These are phyloP conservation scores for Strobilomyces dryophilus DNA, from an alignment of 768 basidiomycete genomes.

Conservation along the genomic window DNA sequence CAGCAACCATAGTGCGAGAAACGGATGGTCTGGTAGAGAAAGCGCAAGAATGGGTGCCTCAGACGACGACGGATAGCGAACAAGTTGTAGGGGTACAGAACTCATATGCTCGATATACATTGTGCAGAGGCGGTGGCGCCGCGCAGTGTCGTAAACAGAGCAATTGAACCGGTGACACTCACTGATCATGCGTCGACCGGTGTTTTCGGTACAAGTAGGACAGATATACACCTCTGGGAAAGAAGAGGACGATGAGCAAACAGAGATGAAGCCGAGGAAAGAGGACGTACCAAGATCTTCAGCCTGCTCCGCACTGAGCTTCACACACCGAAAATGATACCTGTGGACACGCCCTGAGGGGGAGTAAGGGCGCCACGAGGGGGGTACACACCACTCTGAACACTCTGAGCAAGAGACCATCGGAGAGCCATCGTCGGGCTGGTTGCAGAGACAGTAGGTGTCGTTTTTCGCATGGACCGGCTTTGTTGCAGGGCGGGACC, in stretches of 20 bases:
- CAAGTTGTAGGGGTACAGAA: slow-evolving; percentile 34
- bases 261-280: neutral
- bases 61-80: slow-evolving; percentile 32
- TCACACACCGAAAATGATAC: slow-evolving; percentile 82
- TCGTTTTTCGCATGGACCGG: slow-evolving; percentile 16
- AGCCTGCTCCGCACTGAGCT: slow-evolving; percentile 58
- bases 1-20: slow-evolving; percentile 27
- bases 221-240: slow-evolving; percentile 57
- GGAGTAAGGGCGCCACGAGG: neutral
- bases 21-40: slow-evolving; percentile 32
- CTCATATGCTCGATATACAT: slow-evolving; percentile 36
- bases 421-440: slow-evolving; percentile 71
- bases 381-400: slow-evolving; percentile 56
- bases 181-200: slow-evolving; percentile 69
- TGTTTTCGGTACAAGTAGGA: slow-evolving; percentile 51
- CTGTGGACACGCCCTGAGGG: slow-evolving; percentile 35
- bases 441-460: slow-evolving; percentile 56
- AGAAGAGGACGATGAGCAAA: slow-evolving; percentile 13
- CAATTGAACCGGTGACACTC: slow-evolving; percentile 50
- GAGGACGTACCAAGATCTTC: slow-evolving; percentile 70
- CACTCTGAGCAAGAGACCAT: slow-evolving; percentile 78
- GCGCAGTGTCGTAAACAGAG: slow-evolving; percentile 26
- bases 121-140: slow-evolving; percentile 24
- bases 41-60: slow-evolving; percentile 29
- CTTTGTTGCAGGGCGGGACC: slow-evolving; percentile 11